Evolutionary conservation across 129 eudicot genomes (phyloP), one percentile per base, ranked within the genome.

Genomic region (Helianthus tuberosus): DNA sequence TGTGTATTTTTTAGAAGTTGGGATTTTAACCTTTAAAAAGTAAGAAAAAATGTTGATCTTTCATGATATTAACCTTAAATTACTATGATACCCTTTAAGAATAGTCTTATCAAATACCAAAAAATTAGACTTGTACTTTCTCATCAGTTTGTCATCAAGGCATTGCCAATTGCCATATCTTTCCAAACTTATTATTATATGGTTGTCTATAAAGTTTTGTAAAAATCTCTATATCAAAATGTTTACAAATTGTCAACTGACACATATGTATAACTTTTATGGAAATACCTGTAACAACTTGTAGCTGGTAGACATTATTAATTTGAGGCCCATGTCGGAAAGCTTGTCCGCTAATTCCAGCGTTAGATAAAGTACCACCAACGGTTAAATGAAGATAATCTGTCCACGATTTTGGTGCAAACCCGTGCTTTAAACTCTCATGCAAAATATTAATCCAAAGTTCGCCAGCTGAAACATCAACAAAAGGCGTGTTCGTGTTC

Each of bases 311-410:
- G 54, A 93, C 97, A 74, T 93, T 93, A 64, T 88, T 79, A 59
- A 90, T 93, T 81, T 93, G 98, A 17, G 98, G 98, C 25, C 98
- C 98, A 54, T 93, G 93, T 20, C 74, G 73, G 77, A 90, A 93
- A 13, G 98, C 96, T 72, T 93, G 98, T 17, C 98, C 98, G 17
- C 98, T 93, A 44, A 93, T 77, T 57, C 98, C 98, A 3, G 96
- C 98, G 72, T 90, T 90, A 13, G 98, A 93, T 61, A 93, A 72
- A 47, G 98, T 93, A 14, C 98, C 98, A 15, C 98, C 98, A 1
- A 93, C 96, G 3, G 98, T 93, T 70, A 93, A 84, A 80, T 88
- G 89, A 75, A 93, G 98, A 81, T 93, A 93, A 80, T 93, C 98
- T 1, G 98, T 93, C 98, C 98, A 93, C n/a, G 97, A 88, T 75